These are phyloP conservation scores for Jackrogersella multiformis DNA, from an alignment of 495 filamentous ascomycete species.

Conservation along the genomic window DNA sequence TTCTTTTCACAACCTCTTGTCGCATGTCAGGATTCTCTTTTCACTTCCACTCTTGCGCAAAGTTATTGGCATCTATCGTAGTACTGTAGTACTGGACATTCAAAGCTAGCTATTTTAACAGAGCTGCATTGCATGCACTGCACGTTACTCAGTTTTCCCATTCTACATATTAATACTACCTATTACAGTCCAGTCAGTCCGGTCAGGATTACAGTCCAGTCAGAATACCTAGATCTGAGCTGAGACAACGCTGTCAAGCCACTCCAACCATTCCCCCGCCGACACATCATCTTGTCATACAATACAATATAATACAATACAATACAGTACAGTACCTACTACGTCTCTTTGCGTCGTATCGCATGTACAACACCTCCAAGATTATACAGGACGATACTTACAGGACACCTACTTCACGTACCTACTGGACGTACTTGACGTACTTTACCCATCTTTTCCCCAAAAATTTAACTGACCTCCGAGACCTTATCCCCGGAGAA, in stretches of 20 bases:
- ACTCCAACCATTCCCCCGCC: slow-evolving; percentile 35
- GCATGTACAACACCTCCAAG: slow-evolving; percentile 30
- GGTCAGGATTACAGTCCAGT: slow-evolving; percentile 32
- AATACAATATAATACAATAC: slow-evolving; percentile 3
- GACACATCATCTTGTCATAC: slow-evolving; percentile 31
- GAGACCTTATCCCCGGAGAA: slow-evolving; percentile 38
- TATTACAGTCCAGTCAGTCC: slow-evolving; percentile 26
- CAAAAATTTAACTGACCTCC: slow-evolving; percentile 22
- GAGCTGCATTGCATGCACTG: slow-evolving; percentile 37
- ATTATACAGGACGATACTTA: slow-evolving; percentile 24
- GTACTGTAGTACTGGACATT: slow-evolving; percentile 12
- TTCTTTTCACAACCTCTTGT: neutral
- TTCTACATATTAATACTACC: slow-evolving; percentile 40
- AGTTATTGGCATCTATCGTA: slow-evolving; percentile 15
- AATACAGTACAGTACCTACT: slow-evolving; percentile 6
- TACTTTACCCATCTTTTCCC: slow-evolving; percentile 22
- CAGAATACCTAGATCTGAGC: slow-evolving; percentile 19
- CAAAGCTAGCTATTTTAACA: neutral
- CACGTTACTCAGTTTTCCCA: slow-evolving; percentile 37
- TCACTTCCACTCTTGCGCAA: neutral
- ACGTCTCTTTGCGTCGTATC: slow-evolving; percentile 10
- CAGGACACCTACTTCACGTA: slow-evolving; percentile 9
- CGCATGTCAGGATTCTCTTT: neutral
- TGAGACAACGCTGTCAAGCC: slow-evolving; percentile 40
- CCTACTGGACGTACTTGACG: too few species aligned